Conservation (phyloP, 2,329 filamentous ascomycete species). For the Ophiocordyceps unilateralis region DNA sequence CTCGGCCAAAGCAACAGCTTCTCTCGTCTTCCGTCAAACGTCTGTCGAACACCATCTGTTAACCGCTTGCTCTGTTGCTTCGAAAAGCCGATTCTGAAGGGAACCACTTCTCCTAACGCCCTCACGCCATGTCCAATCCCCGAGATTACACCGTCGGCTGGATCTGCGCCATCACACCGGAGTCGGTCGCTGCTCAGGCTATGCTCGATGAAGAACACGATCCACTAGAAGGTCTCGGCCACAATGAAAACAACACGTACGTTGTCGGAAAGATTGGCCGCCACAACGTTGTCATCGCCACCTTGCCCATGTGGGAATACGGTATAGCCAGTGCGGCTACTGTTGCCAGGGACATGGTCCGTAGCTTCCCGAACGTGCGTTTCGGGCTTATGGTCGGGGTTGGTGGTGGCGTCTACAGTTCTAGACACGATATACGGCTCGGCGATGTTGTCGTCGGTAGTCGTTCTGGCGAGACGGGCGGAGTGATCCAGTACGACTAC, state of each 20-base stretch:
- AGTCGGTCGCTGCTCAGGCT: slow-evolving; percentile 6
- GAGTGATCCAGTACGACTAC: neutral
- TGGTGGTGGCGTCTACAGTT: slow-evolving; percentile 16
- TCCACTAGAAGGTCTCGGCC: neutral
- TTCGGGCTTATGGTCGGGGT: slow-evolving; percentile 6
- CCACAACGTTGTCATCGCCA: slow-evolving; percentile 7
- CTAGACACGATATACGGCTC: slow-evolving; percentile 15
- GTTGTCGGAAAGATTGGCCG: slow-evolving; percentile 4
- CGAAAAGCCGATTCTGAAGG: no score
- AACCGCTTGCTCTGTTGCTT: no score
- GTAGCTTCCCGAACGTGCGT: slow-evolving; percentile 12
- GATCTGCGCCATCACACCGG: slow-evolving; percentile 8
- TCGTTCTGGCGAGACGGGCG: neutral
- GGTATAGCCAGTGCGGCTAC: slow-evolving; percentile 5
- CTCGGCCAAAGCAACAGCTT: no score
- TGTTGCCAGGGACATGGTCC: slow-evolving; percentile 11
- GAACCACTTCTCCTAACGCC: no score
- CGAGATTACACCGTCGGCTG: slow-evolving; percentile 10
- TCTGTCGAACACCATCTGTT: no score
- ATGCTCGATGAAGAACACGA: slow-evolving; percentile 8
- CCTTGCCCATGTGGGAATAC: slow-evolving; percentile 2
- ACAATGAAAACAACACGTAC: slow-evolving; percentile 5
- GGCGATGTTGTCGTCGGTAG: slow-evolving; percentile 7
- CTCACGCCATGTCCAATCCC: neutral
- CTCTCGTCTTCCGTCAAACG: no score